Base-by-base conservation (phyloP, 179 eudicot species). In the Heliamphora pulchella region DNA sequence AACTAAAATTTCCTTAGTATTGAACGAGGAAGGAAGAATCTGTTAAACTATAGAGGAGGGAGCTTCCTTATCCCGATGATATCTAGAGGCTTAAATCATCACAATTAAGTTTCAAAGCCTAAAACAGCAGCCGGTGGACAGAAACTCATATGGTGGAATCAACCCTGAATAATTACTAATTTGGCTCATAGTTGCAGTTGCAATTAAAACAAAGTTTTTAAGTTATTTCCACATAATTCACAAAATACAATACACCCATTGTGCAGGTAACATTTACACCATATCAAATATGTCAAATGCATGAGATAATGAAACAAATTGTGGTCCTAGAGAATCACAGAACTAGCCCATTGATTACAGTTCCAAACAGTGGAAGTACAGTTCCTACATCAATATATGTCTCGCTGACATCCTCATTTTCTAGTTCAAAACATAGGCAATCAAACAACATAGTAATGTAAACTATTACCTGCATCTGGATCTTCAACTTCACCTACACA, bases 391-490 rank as follows among this genome's bases (percentile, higher is more conserved):
- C 63, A 54, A 8, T 41, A 54, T 10, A 48, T 18, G 61, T 64
- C 22, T 3, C 7, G 20, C 46, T 64, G 15, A 31, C 18, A 10
- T 71, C 41, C 18, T n/a, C 22, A 20, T 53, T 72, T 17, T 53
- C 18, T 5, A 76, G 43, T 1, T 68, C 4, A 77, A 76, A 69
- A 1, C 41, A 65, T 1, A 53, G 51, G 50, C 71, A 20, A 71
- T 10, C 59, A 65, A 63, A 80, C 41, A 20, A 5, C 20, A 41
- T 48, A 50, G 66, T 59, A 17, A 50, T 73, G 41, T 14, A 73
- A 55, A 71, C 50, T 47, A 80, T 81, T 91, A 96, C 98, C 99
- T 88, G 88, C 99, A 87, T 96, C 99, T n/a, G 96, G 96, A 84
- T 94, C 98, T 79, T 58, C 96, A 71, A 81, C 83, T 72, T 86